Percentiles rank a stretch among this genome's conserved stretches.
Evolutionary conservation across 2,329 filamentous ascomycete species (phyloP).

Genomic region (Cercospora zeae-maydis): DNA sequence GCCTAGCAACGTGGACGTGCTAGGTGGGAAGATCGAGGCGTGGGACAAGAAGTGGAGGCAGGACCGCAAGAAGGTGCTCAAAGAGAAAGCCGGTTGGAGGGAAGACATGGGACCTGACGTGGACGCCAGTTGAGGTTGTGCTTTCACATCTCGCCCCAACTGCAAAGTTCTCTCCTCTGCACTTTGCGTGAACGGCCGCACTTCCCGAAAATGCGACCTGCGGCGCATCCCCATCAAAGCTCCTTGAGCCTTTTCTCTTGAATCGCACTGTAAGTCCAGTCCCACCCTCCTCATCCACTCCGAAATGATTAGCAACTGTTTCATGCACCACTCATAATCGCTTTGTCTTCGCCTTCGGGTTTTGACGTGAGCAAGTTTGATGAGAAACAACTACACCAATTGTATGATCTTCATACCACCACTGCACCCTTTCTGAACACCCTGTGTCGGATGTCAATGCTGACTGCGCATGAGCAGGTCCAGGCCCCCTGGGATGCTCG

Average conservation of each 20-base stretch:
- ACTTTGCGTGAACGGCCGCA: no score
- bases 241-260: background rate
- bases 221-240: background rate
- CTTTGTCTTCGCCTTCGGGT: slow-evolving; percentile 12
- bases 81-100: slow-evolving; percentile 42
- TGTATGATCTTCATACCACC: slow-evolving; percentile 11
- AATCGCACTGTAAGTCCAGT: background rate
- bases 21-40: slow-evolving; percentile 84
- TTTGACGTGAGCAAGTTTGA: slow-evolving; percentile 11
- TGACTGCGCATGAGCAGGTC: background rate
- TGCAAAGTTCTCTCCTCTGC: no score
- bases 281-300: background rate
- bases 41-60: slow-evolving; percentile 76
- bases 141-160: background rate
- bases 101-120: slow-evolving; percentile 16
- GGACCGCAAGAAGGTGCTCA: slow-evolving; percentile 65
- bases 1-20: slow-evolving; percentile 60
- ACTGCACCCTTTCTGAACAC: background rate
- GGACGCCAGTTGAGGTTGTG: background rate
- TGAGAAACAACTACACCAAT: slow-evolving; percentile 17
- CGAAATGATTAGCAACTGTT: slow-evolving; percentile 16
- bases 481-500: background rate
- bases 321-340: slow-evolving; percentile 16
- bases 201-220: background rate
- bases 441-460: background rate